Percentiles rank a stretch among this genome's conserved stretches.
These are phyloP conservation scores for Fusarium beomiforme DNA, from an alignment of 2,329 filamentous ascomycete genomes.

Conservation along the genomic window DNA sequence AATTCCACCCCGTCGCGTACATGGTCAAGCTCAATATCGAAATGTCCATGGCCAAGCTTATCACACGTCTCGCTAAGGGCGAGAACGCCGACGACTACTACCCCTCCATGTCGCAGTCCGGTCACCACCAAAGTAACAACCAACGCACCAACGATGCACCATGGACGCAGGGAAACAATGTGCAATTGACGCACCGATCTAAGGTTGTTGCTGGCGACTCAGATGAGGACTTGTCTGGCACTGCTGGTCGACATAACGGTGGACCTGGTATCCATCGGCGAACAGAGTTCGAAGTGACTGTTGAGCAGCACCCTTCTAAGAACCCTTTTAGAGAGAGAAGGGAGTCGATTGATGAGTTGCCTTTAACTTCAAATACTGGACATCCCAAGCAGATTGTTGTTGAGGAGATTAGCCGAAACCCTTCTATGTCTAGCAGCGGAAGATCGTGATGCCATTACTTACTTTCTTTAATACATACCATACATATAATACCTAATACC, in stretches of 20 bases:
- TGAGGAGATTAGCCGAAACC: slow-evolving; percentile 10
- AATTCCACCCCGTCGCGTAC: slow-evolving; percentile 63
- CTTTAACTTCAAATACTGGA: slow-evolving; percentile 34
- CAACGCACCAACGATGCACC: slow-evolving; percentile 6
- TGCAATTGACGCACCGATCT: slow-evolving; percentile 34
- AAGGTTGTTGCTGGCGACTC: slow-evolving; percentile 37
- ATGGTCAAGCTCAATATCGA: slow-evolving; percentile 65
- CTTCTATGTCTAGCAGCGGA: slow-evolving; percentile 21
- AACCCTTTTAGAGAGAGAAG: neutral
- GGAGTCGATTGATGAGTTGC: slow-evolving; percentile 25
- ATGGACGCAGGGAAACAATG: slow-evolving; percentile 21
- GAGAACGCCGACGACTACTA: slow-evolving; percentile 34
- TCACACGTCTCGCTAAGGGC: slow-evolving; percentile 50
- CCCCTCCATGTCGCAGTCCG: slow-evolving; percentile 32
- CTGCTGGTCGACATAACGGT: neutral
- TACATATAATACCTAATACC: neutral
- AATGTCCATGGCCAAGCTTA: slow-evolving; percentile 64
- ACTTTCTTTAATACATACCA: neutral
- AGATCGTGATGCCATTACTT: neutral
- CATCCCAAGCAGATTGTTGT: slow-evolving; percentile 30
- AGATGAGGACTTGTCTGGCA: slow-evolving; percentile 14
- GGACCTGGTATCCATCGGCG: slow-evolving; percentile 33
- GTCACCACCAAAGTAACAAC: slow-evolving; percentile 7
- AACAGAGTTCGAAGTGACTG: slow-evolving; percentile 37
- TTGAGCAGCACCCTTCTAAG: slow-evolving; percentile 18